These are phyloP conservation scores for Microcyclosporella mali DNA, from an alignment of 2,329 filamentous ascomycete species.

Conservation along the genomic window DNA sequence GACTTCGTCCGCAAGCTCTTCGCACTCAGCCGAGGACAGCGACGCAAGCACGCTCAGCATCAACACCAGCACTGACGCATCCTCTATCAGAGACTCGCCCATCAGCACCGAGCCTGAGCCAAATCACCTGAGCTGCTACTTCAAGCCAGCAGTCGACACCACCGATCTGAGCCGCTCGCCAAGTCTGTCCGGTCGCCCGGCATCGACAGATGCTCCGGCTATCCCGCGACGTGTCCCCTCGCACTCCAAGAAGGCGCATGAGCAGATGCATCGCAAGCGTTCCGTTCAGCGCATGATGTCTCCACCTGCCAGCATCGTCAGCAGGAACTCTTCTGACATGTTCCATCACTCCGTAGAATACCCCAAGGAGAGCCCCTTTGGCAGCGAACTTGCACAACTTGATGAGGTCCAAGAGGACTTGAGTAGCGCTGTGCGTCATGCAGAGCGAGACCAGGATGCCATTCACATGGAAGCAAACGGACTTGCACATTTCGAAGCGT, in stretches of 20 bases:
- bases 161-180: constrained; percentile 42
- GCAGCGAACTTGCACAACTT: constrained; percentile 82
- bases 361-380: constrained; percentile 63
- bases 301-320: constrained; percentile 45
- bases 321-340: constrained; percentile 45
- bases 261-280: constrained; percentile 64
- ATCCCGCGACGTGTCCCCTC: constrained; percentile 76
- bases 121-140: constrained; percentile 54
- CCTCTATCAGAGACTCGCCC: constrained; percentile 43
- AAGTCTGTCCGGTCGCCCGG: constrained; percentile 50
- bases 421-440: constrained; percentile 51
- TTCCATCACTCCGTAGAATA: constrained; percentile 36
- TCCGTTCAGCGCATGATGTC: constrained; percentile 47
- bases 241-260: constrained; percentile 82
- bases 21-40: constrained; percentile 62
- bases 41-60: constrained; percentile 52
- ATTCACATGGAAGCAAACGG: constrained; percentile 62
- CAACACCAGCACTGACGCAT: constrained; percentile 61
- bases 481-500: constrained; percentile 65
- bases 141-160: constrained; percentile 43
- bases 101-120: constrained; percentile 44
- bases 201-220: constrained; percentile 49
- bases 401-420: constrained; percentile 91
- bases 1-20: constrained; percentile 44
- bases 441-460: constrained; percentile 67